phyloP scores from a whole-genome alignment of 2,329 filamentous ascomycete species.

The Calonectria pteridis region DNA sequence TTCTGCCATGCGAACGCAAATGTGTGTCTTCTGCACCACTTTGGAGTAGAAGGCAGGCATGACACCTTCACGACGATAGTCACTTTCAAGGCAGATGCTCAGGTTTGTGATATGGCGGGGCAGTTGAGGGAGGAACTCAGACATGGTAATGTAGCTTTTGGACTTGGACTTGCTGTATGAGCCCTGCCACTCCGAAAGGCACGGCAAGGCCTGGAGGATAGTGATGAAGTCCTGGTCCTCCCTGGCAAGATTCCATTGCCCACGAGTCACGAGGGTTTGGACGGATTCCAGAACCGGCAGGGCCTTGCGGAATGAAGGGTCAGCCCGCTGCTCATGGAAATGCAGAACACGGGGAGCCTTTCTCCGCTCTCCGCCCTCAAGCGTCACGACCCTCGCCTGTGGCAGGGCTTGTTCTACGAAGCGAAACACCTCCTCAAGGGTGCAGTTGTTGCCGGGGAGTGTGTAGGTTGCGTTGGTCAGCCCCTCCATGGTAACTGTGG shows the following conservation, averaged over 20 bases:
- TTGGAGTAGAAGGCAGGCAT: slow-evolving; percentile 73
- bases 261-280: slow-evolving; percentile 77
- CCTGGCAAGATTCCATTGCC: slow-evolving; percentile 83
- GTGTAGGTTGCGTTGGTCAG: slow-evolving; percentile 70
- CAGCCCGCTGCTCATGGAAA: slow-evolving; percentile 43
- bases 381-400: slow-evolving; percentile 73
- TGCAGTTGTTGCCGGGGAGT: slow-evolving; percentile 74
- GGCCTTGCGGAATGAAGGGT: slow-evolving; percentile 44
- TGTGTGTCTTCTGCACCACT: slow-evolving; percentile 70
- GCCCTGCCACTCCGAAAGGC: slow-evolving; percentile 72
- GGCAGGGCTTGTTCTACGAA: slow-evolving; percentile 72
- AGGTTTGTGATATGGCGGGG: slow-evolving; percentile 71
- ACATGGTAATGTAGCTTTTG: slow-evolving; percentile 79
- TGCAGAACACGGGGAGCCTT: slow-evolving; percentile 75
- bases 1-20: slow-evolving; percentile 73
- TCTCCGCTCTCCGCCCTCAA: slow-evolving; percentile 82
- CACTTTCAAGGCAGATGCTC: slow-evolving; percentile 77
- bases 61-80: slow-evolving; percentile 74
- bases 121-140: slow-evolving; percentile 70
- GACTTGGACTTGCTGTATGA: slow-evolving; percentile 79
- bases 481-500: slow-evolving; percentile 67
- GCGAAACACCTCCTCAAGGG: slow-evolving; percentile 76
- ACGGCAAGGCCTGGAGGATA: slow-evolving; percentile 73
- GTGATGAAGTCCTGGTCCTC: slow-evolving; percentile 71
- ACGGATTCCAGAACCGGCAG: slow-evolving; percentile 67